These are phyloP conservation scores for Parachaetomium inaequale DNA, from an alignment of 495 filamentous ascomycete species.

Conservation along the genomic window DNA sequence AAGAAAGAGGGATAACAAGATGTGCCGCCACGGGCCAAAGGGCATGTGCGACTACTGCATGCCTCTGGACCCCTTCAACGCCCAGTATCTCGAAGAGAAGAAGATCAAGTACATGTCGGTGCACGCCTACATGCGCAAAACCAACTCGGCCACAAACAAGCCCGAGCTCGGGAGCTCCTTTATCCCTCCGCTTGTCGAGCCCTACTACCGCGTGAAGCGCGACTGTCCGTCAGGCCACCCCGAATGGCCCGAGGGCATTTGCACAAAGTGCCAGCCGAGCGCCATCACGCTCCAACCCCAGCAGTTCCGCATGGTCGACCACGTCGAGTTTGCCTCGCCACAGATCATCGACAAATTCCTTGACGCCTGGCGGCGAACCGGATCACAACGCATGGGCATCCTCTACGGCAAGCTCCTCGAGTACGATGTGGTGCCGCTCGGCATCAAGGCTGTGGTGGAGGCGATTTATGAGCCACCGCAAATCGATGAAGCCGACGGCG, in stretches of 20 bases:
- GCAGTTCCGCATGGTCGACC: slow-evolving; percentile 95
- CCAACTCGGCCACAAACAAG: slow-evolving; percentile 94
- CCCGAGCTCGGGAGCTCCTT: slow-evolving; percentile 86
- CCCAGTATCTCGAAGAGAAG: slow-evolving; percentile 81
- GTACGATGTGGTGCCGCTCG: slow-evolving; percentile 88
- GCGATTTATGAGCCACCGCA: slow-evolving; percentile 98
- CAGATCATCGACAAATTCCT: slow-evolving; percentile 80
- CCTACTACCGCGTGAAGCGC: slow-evolving; percentile 81
- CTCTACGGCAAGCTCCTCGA: slow-evolving; percentile 89
- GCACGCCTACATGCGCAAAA: slow-evolving; percentile 88
- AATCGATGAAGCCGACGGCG: slow-evolving; percentile 82
- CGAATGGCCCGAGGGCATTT: slow-evolving; percentile 95
- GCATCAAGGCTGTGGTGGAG: slow-evolving; percentile 94
- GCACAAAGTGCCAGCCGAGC: slow-evolving; percentile 96
- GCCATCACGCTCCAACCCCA: slow-evolving; percentile 95
- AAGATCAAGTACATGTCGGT: slow-evolving; percentile 99
- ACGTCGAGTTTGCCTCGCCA: slow-evolving; percentile 89
- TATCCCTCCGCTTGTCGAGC: slow-evolving; percentile 93
- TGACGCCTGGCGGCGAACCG: slow-evolving; percentile 83
- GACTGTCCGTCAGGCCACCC: slow-evolving; percentile 93
- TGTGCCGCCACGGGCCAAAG: slow-evolving; percentile 93
- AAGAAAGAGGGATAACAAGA: slow-evolving; percentile 67
- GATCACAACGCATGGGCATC: slow-evolving; percentile 78
- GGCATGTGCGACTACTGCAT: slow-evolving; percentile 99
- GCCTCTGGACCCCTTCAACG: slow-evolving; percentile 91